Conservation (phyloP, 202 grass and related monocot genomes). For the Sporobolus alterniflorus region DNA sequence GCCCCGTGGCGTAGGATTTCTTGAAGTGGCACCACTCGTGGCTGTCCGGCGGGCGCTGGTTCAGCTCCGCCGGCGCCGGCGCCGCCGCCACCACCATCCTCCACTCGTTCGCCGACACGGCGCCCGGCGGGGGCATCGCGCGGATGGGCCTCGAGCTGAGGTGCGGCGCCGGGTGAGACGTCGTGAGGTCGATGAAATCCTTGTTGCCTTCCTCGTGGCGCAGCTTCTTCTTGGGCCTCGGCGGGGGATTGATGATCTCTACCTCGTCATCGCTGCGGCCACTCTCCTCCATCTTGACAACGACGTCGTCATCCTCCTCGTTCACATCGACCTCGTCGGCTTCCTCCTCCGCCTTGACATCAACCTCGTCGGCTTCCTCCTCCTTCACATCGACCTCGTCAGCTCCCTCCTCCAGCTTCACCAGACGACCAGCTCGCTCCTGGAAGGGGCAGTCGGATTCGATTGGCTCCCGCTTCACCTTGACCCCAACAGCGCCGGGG, state of each 20-base stretch:
- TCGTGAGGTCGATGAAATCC: conserved; percentile 43
- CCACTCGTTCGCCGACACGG: conserved; percentile 24
- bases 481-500: neutral
- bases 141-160: conserved; percentile 63
- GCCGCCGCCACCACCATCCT: conserved; percentile 48
- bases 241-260: conserved; percentile 15
- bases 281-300: neutral
- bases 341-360: conserved; percentile 10
- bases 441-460: neutral
- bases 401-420: conserved; percentile 15
- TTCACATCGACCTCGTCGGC: neutral
- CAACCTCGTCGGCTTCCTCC: neutral
- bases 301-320: neutral
- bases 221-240: conserved; percentile 38
- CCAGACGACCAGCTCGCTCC: neutral
- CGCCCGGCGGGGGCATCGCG: conserved; percentile 39
- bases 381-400: neutral
- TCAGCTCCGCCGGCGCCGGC: conserved; percentile 46
- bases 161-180: conserved; percentile 49
- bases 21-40: conserved; percentile 63
- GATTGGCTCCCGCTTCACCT: conserved; percentile 16
- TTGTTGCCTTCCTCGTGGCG: neutral
- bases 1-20: conserved; percentile 59
- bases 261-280: conserved; percentile 22
- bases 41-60: conserved; percentile 47